phyloP scores from a whole-genome alignment of 331 rosid species.

The Telfairia occidentalis region DNA sequence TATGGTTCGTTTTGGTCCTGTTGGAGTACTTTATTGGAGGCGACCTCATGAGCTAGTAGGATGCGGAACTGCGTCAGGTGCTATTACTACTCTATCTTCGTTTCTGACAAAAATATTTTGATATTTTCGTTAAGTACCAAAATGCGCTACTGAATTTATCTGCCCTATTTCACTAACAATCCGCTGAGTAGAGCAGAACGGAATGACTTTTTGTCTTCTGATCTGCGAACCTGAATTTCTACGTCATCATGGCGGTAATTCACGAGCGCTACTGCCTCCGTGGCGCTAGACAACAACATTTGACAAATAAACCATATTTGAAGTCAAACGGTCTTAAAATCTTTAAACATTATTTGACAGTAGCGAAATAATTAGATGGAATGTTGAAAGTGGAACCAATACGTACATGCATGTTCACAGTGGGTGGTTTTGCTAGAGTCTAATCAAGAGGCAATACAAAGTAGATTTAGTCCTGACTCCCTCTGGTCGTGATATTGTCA shows the following conservation, averaged over 20 bases:
- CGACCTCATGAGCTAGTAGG: background rate
- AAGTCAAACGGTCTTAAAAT: background rate
- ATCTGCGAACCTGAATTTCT: background rate
- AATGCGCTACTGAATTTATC: background rate
- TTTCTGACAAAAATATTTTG: background rate
- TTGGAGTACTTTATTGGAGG: background rate
- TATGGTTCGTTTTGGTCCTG: background rate
- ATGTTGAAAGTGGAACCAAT: background rate
- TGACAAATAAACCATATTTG: background rate
- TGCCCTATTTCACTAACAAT: background rate
- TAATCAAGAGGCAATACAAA: background rate
- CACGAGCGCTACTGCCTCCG: background rate
- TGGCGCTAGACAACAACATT: background rate
- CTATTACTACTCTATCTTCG: background rate
- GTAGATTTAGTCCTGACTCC: background rate
- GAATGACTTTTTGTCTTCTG: background rate
- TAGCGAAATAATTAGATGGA: background rate
- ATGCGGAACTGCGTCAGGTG: background rate
- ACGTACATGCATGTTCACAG: background rate
- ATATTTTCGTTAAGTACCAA: background rate
- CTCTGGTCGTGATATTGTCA: background rate
- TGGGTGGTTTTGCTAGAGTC: constrained; percentile 2
- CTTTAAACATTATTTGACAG: background rate
- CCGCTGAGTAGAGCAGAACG: background rate
- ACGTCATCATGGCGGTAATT: background rate